phyloP scores from a whole-genome alignment of 1,284 basidiomycete species.

The Sutorius eximius region DNA sequence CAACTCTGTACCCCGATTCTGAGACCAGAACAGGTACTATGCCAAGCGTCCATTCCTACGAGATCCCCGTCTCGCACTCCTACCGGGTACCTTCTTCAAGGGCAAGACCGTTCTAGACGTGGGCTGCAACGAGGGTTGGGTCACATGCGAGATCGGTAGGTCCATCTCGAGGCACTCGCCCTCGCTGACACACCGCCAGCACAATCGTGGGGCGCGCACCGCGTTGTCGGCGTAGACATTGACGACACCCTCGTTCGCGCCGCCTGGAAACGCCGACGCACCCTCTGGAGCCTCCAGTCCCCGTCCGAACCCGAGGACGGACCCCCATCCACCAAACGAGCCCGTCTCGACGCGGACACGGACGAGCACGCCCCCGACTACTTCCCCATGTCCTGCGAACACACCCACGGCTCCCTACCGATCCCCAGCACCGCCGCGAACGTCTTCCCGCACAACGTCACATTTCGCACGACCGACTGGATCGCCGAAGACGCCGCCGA shows the following conservation, averaged over 20 bases:
- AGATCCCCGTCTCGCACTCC: conserved; percentile 60
- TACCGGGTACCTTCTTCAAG: conserved; percentile 55
- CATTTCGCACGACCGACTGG: conserved; percentile 74
- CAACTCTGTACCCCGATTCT: neutral
- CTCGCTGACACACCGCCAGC: conserved; percentile 41
- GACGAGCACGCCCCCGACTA: conserved; percentile 35
- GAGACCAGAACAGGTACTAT: conserved; percentile 56
- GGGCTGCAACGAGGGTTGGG: conserved; percentile 81
- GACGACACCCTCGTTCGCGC: conserved; percentile 67
- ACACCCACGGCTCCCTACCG: conserved; percentile 71
- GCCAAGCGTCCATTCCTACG: conserved; percentile 57
- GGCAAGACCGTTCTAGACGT: conserved; percentile 69
- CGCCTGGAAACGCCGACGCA: conserved; percentile 68
- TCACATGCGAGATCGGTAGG: conserved; percentile 78
- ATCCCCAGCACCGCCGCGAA: conserved; percentile 41
- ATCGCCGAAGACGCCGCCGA: conserved; percentile 54
- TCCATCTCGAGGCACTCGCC: conserved; percentile 2
- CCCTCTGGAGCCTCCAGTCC: conserved; percentile 66
- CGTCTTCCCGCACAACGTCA: conserved; percentile 72
- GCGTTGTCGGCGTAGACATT: conserved; percentile 78
- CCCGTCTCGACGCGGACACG: conserved; percentile 2
- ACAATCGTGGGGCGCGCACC: conserved; percentile 57
- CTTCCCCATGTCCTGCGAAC: conserved; percentile 74
- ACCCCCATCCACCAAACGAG: conserved; percentile 14
- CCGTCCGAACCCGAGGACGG: conserved; percentile 20